A percentile compares a stretch with the other conserved stretches of the same genome.
These are phyloP conservation scores for Blepharisma japonicum DNA, from an alignment of 73 alveolate genomes.

Conservation along the genomic window DNA sequence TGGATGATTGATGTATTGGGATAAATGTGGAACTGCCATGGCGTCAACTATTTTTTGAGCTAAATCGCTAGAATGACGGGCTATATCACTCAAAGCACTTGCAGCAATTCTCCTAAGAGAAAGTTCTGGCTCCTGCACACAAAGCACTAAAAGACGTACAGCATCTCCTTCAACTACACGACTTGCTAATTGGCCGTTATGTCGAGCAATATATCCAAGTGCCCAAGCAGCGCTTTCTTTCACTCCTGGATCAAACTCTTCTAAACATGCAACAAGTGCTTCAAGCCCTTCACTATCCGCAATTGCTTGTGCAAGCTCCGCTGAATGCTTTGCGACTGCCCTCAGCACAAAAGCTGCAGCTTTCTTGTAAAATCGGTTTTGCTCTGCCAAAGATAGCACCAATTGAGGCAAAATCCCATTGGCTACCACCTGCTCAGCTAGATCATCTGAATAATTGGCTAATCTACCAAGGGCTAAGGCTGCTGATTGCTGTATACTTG, in stretches of 20 bases:
- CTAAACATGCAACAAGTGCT: constrained; percentile 97
- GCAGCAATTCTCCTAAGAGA: constrained; percentile 98
- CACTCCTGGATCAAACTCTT: constrained; percentile 99
- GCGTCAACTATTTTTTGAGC: constrained; percentile 86
- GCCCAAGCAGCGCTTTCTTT: constrained; percentile 99
- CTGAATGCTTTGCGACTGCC: constrained; percentile 99
- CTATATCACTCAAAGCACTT: constrained; percentile 96
- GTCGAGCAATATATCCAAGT: constrained; percentile 92
- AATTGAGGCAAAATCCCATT: constrained; percentile 97
- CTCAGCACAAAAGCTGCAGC: constrained; percentile 99
- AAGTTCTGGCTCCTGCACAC: constrained; percentile 99
- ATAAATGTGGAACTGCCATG: constrained; percentile 52
- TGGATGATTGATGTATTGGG: constrained; percentile 48
- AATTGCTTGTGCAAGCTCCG: constrained; percentile 97
- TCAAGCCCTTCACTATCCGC: constrained; percentile 99
- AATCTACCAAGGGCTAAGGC: constrained; percentile 99
- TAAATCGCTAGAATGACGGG: constrained; percentile 98
- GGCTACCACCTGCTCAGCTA: constrained; percentile 94
- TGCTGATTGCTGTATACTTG: constrained; percentile 98
- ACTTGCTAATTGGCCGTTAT: constrained; percentile 91
- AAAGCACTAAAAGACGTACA: constrained; percentile 94
- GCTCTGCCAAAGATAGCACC: constrained; percentile 95
- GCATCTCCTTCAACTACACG: constrained; percentile 99
- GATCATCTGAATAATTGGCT: constrained; percentile 95
- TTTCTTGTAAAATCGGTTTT: constrained; percentile 96